These are phyloP conservation scores for Trichoderma virens DNA, from an alignment of 495 filamentous ascomycete genomes.

Conservation along the genomic window DNA sequence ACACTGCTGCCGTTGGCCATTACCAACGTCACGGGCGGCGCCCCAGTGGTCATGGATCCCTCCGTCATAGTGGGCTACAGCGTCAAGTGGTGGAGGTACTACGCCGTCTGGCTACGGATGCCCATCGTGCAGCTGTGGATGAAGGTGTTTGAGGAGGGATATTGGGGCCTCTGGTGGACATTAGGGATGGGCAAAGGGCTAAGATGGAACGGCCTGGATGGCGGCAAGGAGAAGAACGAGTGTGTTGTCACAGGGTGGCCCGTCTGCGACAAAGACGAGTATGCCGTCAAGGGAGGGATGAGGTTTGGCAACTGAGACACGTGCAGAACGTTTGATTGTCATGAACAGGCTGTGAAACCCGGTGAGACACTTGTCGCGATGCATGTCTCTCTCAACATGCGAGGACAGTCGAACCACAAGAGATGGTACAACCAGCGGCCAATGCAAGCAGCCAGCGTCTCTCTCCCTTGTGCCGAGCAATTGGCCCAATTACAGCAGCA, in stretches of 20 bases:
- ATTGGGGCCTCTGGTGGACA: neutral
- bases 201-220: neutral
- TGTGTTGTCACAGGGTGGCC: neutral
- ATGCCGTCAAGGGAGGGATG: neutral
- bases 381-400: neutral
- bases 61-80: slow-evolving; percentile 2
- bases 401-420: too few relatives aligned
- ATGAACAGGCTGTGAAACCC: neutral
- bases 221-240: slow-evolving; percentile 4
- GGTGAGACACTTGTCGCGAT: neutral
- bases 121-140: slow-evolving; percentile 1
- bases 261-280: neutral
- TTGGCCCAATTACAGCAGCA: too few relatives aligned
- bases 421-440: too few relatives aligned
- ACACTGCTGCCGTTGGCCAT: neutral
- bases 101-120: neutral
- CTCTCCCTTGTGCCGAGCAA: too few relatives aligned
- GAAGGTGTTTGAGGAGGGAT: neutral
- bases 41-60: neutral
- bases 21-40: slow-evolving; percentile 3
- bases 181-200: slow-evolving; percentile 1
- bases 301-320: neutral
- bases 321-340: too few relatives aligned
- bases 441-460: too few relatives aligned
- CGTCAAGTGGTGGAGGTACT: slow-evolving; percentile 5